Base-by-base conservation (phyloP, 306 rosid species). In the Echinosophora koreensis region DNA sequence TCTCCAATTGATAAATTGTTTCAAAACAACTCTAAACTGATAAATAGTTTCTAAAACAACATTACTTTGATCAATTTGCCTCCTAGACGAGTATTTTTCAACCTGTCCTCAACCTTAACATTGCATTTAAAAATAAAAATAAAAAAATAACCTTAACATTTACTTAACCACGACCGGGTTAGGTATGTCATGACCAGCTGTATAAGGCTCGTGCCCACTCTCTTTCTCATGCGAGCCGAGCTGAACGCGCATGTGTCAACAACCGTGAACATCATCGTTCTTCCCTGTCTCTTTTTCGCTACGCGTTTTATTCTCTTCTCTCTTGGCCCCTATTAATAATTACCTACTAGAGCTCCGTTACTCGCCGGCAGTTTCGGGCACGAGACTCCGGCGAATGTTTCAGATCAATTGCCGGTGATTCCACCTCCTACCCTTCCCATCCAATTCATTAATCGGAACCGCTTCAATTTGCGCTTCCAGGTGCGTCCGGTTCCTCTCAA, bases 121-220 rank as follows among this genome's bases (percentile, higher is more conserved):
- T 22, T 1, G 22, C 22, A 22, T 22, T 22, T 22, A 22, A 22
- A 22, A n/a, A n/a, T n/a, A n/a, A n/a, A n/a, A n/a, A n/a, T n/a
- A n/a, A n/a, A n/a, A n/a, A n/a, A n/a, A n/a, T 2, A 2, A 28
- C 30, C 38, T 34, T 34, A 34, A 3, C 38, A 4, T 5, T 68
- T 8, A 52, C 50, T 55, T 30, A 69, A 41, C 83, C 73, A 44
- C 65, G 79, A 69, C 64, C 46, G 78, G 72, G 79, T 82, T 69
- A 37, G 56, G 18, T 39, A 7, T 39, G 39, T 4, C 1, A 42
- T n/a, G 72, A 54, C 84, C 72, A 62, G 66, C 77, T 81, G 75
- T 76, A 76, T 71, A 73, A 84, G 84, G 87, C 79, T 76, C 83
- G 65, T 65, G 49, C 78, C n/a, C 80, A 5, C 51, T 46, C 64